Evolutionary conservation across 1,284 basidiomycete species (phyloP).

Genomic region (Ceratobasidium sp.): DNA sequence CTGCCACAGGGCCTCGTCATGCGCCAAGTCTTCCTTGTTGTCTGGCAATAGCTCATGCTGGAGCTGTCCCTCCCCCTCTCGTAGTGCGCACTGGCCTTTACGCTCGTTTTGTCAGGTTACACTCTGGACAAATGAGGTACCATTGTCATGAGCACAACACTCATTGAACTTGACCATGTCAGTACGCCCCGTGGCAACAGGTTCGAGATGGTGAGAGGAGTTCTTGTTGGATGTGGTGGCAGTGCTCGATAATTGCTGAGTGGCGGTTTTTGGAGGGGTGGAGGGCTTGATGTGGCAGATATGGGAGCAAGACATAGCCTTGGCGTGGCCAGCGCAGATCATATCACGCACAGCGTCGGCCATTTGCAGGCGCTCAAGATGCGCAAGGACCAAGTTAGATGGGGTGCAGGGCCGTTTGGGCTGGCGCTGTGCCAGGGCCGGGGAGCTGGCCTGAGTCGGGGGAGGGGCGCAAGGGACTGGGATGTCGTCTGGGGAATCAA

Average conservation of each 20-base stretch:
- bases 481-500: too few species aligned
- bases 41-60: not conserved
- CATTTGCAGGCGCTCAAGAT: too few species aligned
- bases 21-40: slow-evolving; percentile 4
- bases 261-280: not conserved
- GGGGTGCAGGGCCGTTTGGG: too few species aligned
- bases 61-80: not conserved
- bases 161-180: slow-evolving; percentile 8
- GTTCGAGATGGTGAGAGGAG: not conserved
- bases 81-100: not conserved
- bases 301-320: not conserved
- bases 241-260: not conserved
- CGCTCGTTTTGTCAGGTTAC: not conserved
- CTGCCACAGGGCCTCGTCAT: not conserved
- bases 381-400: too few species aligned
- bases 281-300: not conserved
- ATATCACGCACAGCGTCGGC: not conserved
- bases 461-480: too few species aligned
- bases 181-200: not conserved
- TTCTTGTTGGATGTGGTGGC: too few species aligned
- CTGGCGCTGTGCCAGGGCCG: not conserved
- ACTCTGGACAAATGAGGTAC: not conserved
- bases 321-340: not conserved
- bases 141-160: not conserved
- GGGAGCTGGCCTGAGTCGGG: not conserved